Conservation (phyloP, 202 grass and related monocot species). For the Saccharum hybrid region DNA sequence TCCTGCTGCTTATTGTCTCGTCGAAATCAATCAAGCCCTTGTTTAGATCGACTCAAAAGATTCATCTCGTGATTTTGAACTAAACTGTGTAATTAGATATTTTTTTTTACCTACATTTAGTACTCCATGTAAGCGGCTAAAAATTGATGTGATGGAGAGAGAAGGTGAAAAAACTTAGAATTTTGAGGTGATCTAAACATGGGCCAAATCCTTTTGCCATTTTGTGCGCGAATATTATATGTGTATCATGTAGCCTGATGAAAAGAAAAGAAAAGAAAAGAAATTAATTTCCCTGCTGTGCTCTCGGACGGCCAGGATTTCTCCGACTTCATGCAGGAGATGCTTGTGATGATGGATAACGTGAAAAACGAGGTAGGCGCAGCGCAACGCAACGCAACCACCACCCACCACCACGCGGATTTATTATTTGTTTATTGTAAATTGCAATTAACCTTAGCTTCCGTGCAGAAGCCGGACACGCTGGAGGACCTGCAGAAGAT, state of each 20-base stretch:
- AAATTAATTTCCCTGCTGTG: not conserved
- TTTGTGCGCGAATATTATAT: not conserved
- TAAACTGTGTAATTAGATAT: no score
- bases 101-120: no score
- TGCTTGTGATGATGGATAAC: conserved; percentile 95
- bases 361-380: conserved; percentile 88
- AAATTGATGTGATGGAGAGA: no score
- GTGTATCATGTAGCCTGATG: no score
- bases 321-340: conserved; percentile 95
- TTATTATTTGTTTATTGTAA: not conserved
- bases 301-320: conserved; percentile 80
- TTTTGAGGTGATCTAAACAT: no score
- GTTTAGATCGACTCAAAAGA: no score
- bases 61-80: no score
- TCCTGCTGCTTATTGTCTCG: conserved; percentile 33
- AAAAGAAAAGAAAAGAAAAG: not conserved
- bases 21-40: not conserved
- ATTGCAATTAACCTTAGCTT: not conserved
- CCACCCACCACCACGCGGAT: not conserved
- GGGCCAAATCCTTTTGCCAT: not conserved
- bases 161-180: no score
- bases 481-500: conserved; percentile 96
- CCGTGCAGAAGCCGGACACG: conserved; percentile 77
- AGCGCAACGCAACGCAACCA: not conserved
- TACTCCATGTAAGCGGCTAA: no score